Percentiles rank a stretch among this genome's conserved stretches.
Conservation (phyloP, 768 basidiomycete species). For the Lactarius evosmus region DNA sequence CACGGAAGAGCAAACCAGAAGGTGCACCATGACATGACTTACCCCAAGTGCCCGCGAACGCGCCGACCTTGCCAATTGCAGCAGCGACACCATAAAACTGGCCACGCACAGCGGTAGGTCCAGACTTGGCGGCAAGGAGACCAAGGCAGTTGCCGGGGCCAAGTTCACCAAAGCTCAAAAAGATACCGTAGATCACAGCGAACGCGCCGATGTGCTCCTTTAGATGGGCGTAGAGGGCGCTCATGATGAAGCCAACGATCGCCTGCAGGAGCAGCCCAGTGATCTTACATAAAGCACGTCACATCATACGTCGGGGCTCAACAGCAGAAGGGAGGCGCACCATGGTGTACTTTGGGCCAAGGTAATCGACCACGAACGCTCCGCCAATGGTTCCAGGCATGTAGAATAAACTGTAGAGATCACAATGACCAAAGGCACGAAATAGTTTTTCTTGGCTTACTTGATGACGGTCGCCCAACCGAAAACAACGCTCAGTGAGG, state of each 20-base stretch:
- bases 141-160: constrained; percentile 88
- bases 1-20: not conserved
- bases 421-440: constrained; percentile 36
- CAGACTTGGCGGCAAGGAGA: constrained; percentile 78
- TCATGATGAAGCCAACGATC: constrained; percentile 85
- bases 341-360: constrained; percentile 78
- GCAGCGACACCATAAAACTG: constrained; percentile 86
- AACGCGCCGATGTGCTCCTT: constrained; percentile 67
- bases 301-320: not conserved
- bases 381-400: constrained; percentile 71
- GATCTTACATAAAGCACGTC: constrained; percentile 45
- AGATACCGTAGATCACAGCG: constrained; percentile 87
- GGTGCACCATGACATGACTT: constrained; percentile 33
- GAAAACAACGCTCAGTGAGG: constrained; percentile 58
- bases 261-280: constrained; percentile 64
- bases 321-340: constrained; percentile 35
- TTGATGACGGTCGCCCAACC: constrained; percentile 88
- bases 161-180: constrained; percentile 85
- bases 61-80: constrained; percentile 81
- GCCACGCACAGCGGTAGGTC: constrained; percentile 82
- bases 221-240: constrained; percentile 68
- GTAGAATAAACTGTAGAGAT: constrained; percentile 50
- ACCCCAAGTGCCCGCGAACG: constrained; percentile 82
- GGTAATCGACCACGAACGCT: constrained; percentile 69
- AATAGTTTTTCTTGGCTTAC: constrained; percentile 39